Evolutionary conservation across 176 grass and related monocot genomes (phyloP), one percentile per base, ranked within the genome.

Genomic region (Zea mays): DNA sequence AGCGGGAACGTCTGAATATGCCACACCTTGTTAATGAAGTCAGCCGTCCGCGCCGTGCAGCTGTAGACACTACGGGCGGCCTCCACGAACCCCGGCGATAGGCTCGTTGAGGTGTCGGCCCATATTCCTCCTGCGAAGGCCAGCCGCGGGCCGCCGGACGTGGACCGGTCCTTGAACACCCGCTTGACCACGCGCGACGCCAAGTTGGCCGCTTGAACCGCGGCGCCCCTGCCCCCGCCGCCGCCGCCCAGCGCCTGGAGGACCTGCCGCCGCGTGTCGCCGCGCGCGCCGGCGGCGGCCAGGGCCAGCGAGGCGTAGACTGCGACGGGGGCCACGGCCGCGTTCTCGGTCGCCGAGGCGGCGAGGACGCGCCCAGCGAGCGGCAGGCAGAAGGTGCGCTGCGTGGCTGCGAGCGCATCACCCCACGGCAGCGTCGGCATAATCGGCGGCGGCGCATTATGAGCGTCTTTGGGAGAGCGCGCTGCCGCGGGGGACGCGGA

Each of bases 381-480:
- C 36, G 86, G 85, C 14, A 87, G 15, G 74, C 50, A 83, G 68
- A 87, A 87, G 42, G 65, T 74, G 34, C 51, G 74, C 38, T 83
- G 85, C 3, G 86, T 45, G 27, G 67, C 62, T 10, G 39, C 74
- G 15, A 88, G 86, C 10, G 80, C 74, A 62, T 88, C 86, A 52
- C 8, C 75, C 86, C 86, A 83, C 64, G 69, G 69, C 69, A 51
- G 69, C 74, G 85, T 87, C 8, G 86, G 86, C 75, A 88, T 43
- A 20, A 64, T 14, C 35, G 72, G 7, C 21, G 61, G 41, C 58
- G 57, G 7, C 47, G 75, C 45, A 0, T 52, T 10, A 4, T 5
- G 34, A 17, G 62, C 17, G 20, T 41, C 40, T 6, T 39, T 33
- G 50, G 73, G 67, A 15, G 67, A 36, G 8, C 21, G 42, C 63